phyloP scores from a whole-genome alignment of 2,329 filamentous ascomycete species.

The Aspergillus sp. region DNA sequence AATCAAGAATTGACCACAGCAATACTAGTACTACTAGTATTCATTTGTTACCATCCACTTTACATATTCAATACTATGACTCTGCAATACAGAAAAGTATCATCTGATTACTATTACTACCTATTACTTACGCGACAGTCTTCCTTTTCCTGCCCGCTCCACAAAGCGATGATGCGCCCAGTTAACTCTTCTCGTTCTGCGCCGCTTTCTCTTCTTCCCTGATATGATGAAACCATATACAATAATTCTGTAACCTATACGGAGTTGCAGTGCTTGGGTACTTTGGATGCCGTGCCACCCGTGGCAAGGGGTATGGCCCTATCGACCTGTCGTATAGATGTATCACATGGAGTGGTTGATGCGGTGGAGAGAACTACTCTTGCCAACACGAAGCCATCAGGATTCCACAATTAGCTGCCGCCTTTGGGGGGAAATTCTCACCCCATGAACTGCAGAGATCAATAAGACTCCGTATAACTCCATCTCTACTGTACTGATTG shows the following conservation, averaged over 20 bases:
- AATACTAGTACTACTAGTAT: too few relatives aligned
- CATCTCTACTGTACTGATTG: not conserved
- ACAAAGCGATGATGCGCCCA: not conserved
- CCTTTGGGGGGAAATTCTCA: not conserved
- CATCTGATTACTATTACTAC: too few relatives aligned
- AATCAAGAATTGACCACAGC: too few relatives aligned
- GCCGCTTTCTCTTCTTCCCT: not conserved
- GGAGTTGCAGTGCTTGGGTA: not conserved
- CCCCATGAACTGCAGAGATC: too few relatives aligned
- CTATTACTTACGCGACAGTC: too few relatives aligned
- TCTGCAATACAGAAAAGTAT: too few relatives aligned
- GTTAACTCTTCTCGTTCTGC: not conserved
- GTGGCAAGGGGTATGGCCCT: constrained; percentile 11
- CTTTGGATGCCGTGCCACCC: constrained; percentile 4
- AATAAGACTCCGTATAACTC: not conserved
- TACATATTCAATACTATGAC: too few relatives aligned
- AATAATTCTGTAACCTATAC: not conserved
- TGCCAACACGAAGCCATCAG: not conserved
- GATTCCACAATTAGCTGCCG: not conserved
- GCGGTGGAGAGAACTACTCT: not conserved
- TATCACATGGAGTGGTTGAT: constrained; percentile 17
- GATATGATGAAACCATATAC: not conserved
- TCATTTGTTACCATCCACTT: too few relatives aligned
- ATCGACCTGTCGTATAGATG: constrained; percentile 19
- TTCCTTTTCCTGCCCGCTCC: not conserved